A percentile compares a stretch with the other conserved stretches of the same genome.
These are phyloP conservation scores for Diaporthe sp. DNA, from an alignment of 2,329 filamentous ascomycete genomes.

Conservation along the genomic window DNA sequence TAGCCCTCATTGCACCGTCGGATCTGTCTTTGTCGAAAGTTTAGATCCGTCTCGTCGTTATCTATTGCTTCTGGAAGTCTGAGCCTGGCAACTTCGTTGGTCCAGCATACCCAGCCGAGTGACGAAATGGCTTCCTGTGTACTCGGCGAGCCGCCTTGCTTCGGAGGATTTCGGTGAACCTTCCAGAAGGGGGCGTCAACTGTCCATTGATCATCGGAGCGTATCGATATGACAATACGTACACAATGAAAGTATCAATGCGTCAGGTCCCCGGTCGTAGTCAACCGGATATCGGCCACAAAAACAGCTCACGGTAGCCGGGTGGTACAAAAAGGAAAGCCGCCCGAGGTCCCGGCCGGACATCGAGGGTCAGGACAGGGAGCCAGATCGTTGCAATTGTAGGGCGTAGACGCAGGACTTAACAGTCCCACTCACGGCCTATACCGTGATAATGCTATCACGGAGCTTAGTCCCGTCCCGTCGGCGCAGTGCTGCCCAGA, in stretches of 20 bases:
- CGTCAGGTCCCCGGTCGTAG: neutral
- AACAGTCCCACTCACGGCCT: too few species aligned
- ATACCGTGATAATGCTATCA: too few species aligned
- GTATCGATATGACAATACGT: neutral
- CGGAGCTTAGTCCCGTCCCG: neutral
- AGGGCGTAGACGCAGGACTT: neutral
- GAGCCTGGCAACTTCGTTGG: neutral
- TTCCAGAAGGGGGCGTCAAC: neutral
- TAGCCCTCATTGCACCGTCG: neutral
- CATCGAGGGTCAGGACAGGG: neutral
- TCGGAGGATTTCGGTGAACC: neutral
- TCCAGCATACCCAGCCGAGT: neutral
- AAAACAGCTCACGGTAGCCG: neutral
- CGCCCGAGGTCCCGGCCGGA: neutral
- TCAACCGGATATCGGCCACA: neutral
- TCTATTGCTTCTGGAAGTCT: neutral
- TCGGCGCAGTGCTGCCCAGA: neutral
- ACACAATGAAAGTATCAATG: neutral
- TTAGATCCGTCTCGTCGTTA: neutral
- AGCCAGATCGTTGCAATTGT: neutral
- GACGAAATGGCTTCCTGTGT: neutral
- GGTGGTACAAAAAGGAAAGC: neutral
- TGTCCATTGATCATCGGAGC: neutral
- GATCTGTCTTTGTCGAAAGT: neutral
- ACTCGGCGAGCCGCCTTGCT: neutral